Base-by-base conservation (phyloP, 257 asterid species). In the Paulownia fortunei region DNA sequence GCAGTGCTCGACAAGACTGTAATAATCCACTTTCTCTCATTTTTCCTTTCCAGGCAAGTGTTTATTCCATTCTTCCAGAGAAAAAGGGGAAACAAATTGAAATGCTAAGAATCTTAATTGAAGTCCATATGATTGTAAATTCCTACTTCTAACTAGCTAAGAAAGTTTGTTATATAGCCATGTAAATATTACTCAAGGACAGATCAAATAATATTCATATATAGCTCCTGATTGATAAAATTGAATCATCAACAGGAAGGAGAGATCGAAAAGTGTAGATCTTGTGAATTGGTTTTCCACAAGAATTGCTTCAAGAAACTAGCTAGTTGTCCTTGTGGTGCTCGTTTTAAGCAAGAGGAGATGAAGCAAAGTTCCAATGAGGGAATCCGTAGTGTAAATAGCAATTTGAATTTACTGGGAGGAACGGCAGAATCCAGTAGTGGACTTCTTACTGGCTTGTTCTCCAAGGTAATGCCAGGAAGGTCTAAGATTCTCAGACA, bases 41-140 rank as follows among this genome's bases (percentile, higher is more conserved):
- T 74, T 95, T 95, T 37, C 97, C 98, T 81, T 95, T 95, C 87
- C 99, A 93, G 97, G 99, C 88, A 58, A 80, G 90, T 76, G 51
- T 6, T 39, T 54, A 1, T 49, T 59, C 69, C 74, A 6, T 71
- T 54, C 12, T 70, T 47, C 34, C n/a, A n/a, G n/a, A n/a, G 11
- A 21, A 2, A 39, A 15, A 9, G 13, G n/a, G 34, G 4, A 15
- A 21, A 55, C 16, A 16, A 49, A 11, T 13, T 63, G 54, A 41
- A 15, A 18, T 54, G 21, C 46, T 42, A 21, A 19, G 52, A 80
- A 65, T 71, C 72, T 71, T 12, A 34, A 60, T 51, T 36, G 24
- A 49, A 55, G 73, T 34, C 62, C 44, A 59, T 23, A 66, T 66
- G 7, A 74, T 39, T 60, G 6, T 55, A 16, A 76, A 23, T 3